Evolutionary conservation across 768 basidiomycete species (phyloP).

Genomic region (Amanita phalloides): DNA sequence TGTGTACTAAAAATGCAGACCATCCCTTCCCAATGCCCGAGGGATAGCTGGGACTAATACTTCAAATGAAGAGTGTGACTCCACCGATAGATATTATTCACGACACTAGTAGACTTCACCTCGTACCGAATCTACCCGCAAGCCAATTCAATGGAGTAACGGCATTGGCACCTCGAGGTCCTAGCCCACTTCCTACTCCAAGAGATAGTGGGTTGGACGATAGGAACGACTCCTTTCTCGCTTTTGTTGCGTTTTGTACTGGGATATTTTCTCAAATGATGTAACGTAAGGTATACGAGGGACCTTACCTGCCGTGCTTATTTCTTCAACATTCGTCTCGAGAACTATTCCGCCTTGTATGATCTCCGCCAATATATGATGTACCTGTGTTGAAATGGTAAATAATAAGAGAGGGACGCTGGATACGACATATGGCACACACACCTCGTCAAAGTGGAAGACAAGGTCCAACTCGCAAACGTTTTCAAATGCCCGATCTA

Average conservation of each 20-base stretch:
- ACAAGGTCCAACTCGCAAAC: slow-evolving; percentile 98
- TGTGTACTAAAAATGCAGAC: background rate
- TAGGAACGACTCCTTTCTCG: slow-evolving; percentile 67
- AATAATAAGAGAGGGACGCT: background rate
- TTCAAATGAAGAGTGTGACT: background rate
- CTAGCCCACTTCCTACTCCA: slow-evolving; percentile 47
- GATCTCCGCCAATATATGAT: slow-evolving; percentile 91
- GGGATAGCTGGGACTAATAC: background rate
- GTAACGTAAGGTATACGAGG: background rate
- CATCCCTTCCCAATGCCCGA: background rate
- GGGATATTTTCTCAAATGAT: slow-evolving; percentile 10
- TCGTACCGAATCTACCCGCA: slow-evolving; percentile 56
- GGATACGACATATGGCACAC: slow-evolving; percentile 10
- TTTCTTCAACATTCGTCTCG: slow-evolving; percentile 89
- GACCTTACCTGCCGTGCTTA: slow-evolving; percentile 55
- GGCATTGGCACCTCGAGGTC: slow-evolving; percentile 46
- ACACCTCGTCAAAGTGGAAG: slow-evolving; percentile 96
- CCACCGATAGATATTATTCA: no score
- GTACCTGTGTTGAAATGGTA: slow-evolving; percentile 45
- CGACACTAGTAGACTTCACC: slow-evolving; percentile 15
- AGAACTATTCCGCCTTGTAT: slow-evolving; percentile 95
- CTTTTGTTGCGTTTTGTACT: slow-evolving; percentile 65
- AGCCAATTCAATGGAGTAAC: slow-evolving; percentile 76
- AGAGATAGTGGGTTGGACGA: slow-evolving; percentile 79
- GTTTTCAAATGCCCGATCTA: slow-evolving; percentile 94